These are phyloP conservation scores for Venturia effusa DNA, from an alignment of 2,329 filamentous ascomycete genomes.

Conservation along the genomic window DNA sequence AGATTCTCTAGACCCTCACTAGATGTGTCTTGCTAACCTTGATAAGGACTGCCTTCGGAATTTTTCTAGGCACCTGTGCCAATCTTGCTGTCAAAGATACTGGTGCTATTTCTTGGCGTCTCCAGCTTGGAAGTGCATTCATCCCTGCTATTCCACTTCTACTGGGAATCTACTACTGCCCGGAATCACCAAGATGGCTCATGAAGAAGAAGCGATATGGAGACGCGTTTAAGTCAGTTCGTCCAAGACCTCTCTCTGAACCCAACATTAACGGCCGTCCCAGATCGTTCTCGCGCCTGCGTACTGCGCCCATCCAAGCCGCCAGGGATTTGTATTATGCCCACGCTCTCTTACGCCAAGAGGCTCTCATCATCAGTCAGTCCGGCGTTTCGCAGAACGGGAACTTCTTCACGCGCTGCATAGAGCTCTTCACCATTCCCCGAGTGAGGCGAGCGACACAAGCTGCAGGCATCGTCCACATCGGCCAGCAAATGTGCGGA, in stretches of 20 bases:
- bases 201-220: conserved; percentile 30
- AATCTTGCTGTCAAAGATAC: conserved; percentile 28
- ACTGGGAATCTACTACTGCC: conserved; percentile 32
- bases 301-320: conserved; percentile 29
- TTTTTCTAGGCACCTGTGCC: conserved; percentile 33
- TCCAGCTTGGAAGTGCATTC: conserved; percentile 30
- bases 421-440: conserved; percentile 57
- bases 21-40: neutral
- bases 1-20: neutral
- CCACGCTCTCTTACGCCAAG: conserved; percentile 25
- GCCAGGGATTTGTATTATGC: conserved; percentile 33
- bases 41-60: conserved; percentile 28
- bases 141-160: conserved; percentile 27
- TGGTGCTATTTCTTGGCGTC: conserved; percentile 26
- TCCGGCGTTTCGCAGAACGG: conserved; percentile 22
- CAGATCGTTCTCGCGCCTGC: conserved; percentile 27
- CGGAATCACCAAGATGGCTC: conserved; percentile 27
- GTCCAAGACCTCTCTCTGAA: neutral
- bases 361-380: conserved; percentile 23
- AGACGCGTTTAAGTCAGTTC: conserved; percentile 22
- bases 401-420: conserved; percentile 30
- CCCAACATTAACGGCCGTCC: neutral
- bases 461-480: conserved; percentile 72
- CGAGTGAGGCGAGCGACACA: conserved; percentile 61
- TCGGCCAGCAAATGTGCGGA: conserved; percentile 51